Conservation (phyloP, 192 early-diverging fungal genomes). For the Coemansia sp. region DNA sequence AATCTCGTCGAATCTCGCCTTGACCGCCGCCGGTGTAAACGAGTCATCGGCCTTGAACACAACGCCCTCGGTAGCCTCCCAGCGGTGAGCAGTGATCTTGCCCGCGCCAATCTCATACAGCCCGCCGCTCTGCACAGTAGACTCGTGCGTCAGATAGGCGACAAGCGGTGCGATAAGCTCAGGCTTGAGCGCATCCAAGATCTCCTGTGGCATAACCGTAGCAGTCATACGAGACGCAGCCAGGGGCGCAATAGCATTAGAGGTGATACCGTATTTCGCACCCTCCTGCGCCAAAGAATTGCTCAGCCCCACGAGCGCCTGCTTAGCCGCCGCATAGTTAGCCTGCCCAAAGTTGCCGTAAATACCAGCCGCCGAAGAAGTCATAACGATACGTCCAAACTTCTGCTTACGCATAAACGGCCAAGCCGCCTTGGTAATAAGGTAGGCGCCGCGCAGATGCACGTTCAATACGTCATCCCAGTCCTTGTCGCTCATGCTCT, state of each 20-base stretch:
- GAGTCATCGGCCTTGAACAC: constrained; percentile 89
- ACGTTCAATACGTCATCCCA: constrained; percentile 95
- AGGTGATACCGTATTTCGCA: constrained; percentile 89
- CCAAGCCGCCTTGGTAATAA: constrained; percentile 98
- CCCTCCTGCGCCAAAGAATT: constrained; percentile 94
- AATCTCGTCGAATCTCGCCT: constrained; percentile 76
- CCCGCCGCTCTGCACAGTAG: constrained; percentile 76
- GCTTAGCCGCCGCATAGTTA: constrained; percentile 77
- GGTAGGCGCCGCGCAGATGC: constrained; percentile 93
- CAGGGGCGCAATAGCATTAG: constrained; percentile 95
- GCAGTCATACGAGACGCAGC: constrained; percentile 98
- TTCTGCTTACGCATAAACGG: constrained; percentile 94
- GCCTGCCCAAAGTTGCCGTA: constrained; percentile 99
- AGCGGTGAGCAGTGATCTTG: constrained; percentile 87
- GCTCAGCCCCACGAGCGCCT: constrained; percentile 90
- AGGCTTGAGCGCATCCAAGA: constrained; percentile 94
- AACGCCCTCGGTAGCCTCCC: constrained; percentile 85
- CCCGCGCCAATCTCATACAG: constrained; percentile 96
- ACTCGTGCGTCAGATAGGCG: constrained; percentile 91
- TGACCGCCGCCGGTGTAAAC: constrained; percentile 85
- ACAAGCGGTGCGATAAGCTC: constrained; percentile 97
- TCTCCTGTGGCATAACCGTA: constrained; percentile 93
- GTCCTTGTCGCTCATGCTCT: constrained; percentile 96
- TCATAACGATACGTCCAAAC: constrained; percentile 91
- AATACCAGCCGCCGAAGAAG: constrained; percentile 95